phyloP scores from a whole-genome alignment of 805 yeast genomes.

The Kuraishia ogatae region DNA sequence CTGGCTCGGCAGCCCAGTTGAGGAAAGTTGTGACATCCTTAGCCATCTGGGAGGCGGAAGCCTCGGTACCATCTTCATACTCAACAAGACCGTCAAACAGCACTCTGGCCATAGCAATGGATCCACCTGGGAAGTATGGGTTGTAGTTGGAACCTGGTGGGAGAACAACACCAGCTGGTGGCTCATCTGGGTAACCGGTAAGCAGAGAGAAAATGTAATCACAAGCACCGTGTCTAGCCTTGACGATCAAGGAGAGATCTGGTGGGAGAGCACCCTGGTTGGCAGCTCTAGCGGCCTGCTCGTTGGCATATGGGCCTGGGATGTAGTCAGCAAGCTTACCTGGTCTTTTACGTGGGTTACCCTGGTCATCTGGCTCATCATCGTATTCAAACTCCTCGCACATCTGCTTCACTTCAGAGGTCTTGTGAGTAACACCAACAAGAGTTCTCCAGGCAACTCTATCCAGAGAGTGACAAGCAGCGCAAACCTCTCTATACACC shows the following conservation, averaged over 20 bases:
- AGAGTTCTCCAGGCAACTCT: slow-evolving; percentile 98
- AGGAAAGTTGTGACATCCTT: slow-evolving; percentile 94
- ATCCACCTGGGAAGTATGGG: slow-evolving; percentile 99
- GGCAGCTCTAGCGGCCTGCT: slow-evolving; percentile 99
- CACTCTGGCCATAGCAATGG: slow-evolving; percentile 99
- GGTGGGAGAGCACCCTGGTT: slow-evolving; percentile 99
- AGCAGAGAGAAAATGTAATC: slow-evolving; percentile 92
- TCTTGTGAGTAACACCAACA: slow-evolving; percentile 93
- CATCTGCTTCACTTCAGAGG: slow-evolving; percentile 83
- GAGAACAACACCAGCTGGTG: slow-evolving; percentile 93
- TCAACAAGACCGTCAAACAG: slow-evolving; percentile 95
- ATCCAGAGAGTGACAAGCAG: slow-evolving; percentile 96
- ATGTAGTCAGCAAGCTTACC: slow-evolving; percentile 95
- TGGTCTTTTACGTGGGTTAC: slow-evolving; percentile 95
- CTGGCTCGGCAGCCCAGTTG: slow-evolving; percentile 98
- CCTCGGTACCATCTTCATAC: slow-evolving; percentile 98
- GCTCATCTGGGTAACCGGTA: slow-evolving; percentile 98
- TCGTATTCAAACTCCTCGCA: slow-evolving; percentile 97
- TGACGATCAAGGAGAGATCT: slow-evolving; percentile 91
- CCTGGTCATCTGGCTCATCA: slow-evolving; percentile 94
- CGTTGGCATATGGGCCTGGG: slow-evolving; percentile 94
- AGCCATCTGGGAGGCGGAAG: slow-evolving; percentile 98
- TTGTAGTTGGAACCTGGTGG: slow-evolving; percentile 96
- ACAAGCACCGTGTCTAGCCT: slow-evolving; percentile 98
- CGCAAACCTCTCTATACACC: slow-evolving; percentile 98